Percentiles rank a stretch among this genome's conserved stretches.
Conservation (phyloP, 345 rosid genomes). For the Sonneratia caseolaris region DNA sequence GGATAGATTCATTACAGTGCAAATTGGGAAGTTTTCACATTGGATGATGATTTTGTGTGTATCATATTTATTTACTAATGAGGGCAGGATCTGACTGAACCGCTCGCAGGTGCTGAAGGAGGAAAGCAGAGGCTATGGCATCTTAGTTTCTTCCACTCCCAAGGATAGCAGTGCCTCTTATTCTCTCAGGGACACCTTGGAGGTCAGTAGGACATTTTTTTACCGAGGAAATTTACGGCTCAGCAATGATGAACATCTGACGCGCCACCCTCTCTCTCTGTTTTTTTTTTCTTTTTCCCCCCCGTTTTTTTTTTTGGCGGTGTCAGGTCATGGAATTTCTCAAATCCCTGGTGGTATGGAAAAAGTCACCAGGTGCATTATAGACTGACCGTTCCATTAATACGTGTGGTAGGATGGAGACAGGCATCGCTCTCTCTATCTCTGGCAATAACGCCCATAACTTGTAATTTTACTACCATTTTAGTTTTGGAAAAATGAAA, state of each 20-base stretch:
- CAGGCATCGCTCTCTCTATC: neutral
- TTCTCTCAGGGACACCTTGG: constrained; percentile 28
- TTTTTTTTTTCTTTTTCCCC: neutral
- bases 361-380: neutral
- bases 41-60: too few relatives aligned
- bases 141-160: constrained; percentile 30
- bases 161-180: constrained; percentile 32
- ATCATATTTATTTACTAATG: too few relatives aligned
- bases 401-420: neutral
- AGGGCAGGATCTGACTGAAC: too few relatives aligned
- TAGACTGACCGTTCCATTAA: neutral
- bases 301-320: neutral
- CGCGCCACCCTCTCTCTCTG: neutral
- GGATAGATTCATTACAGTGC: neutral
- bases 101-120: constrained; percentile 21
- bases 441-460: too few relatives aligned
- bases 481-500: too few relatives aligned
- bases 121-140: constrained; percentile 26
- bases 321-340: neutral
- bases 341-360: neutral
- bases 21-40: too few relatives aligned
- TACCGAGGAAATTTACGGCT: too few relatives aligned
- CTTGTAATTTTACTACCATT: too few relatives aligned
- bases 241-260: too few relatives aligned
- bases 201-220: constrained; percentile 12